Conservation (phyloP, 73 alveolate genomes). For the Paramecium biaurelia region DNA sequence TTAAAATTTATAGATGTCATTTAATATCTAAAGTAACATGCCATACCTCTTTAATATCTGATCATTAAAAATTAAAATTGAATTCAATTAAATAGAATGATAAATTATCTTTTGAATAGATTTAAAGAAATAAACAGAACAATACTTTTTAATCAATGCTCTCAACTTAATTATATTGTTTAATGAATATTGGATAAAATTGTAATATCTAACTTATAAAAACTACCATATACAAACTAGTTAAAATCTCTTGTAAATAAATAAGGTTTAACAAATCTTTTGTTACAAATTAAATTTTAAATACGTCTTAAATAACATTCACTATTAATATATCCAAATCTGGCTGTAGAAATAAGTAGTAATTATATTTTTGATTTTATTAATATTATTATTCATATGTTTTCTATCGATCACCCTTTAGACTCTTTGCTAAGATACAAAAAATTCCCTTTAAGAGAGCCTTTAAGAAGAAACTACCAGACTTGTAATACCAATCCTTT, state of each 20-base stretch:
- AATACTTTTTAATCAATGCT: neutral
- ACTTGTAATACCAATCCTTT: neutral
- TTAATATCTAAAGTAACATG: neutral
- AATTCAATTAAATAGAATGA: neutral
- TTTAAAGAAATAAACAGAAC: neutral
- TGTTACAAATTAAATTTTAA: neutral
- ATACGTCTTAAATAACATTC: neutral
- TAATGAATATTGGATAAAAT: neutral
- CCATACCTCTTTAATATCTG: conserved; percentile 42
- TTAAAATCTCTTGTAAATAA: neutral
- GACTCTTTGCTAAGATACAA: neutral
- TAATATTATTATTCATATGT: neutral
- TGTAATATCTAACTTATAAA: neutral
- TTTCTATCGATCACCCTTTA: neutral
- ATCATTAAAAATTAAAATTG: neutral
- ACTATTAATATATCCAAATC: neutral
- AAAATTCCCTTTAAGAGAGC: conserved; percentile 13
- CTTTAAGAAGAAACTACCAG: conserved; percentile 17
- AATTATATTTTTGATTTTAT: neutral
- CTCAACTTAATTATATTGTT: neutral
- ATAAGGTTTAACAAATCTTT: neutral
- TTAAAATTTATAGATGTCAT: neutral
- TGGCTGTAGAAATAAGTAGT: neutral
- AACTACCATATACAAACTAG: neutral
- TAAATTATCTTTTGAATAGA: neutral